Percentiles rank a stretch among this genome's conserved stretches.
These are phyloP conservation scores for Cystobasidium ongulense DNA, from an alignment of 768 basidiomycete genomes.

Conservation along the genomic window DNA sequence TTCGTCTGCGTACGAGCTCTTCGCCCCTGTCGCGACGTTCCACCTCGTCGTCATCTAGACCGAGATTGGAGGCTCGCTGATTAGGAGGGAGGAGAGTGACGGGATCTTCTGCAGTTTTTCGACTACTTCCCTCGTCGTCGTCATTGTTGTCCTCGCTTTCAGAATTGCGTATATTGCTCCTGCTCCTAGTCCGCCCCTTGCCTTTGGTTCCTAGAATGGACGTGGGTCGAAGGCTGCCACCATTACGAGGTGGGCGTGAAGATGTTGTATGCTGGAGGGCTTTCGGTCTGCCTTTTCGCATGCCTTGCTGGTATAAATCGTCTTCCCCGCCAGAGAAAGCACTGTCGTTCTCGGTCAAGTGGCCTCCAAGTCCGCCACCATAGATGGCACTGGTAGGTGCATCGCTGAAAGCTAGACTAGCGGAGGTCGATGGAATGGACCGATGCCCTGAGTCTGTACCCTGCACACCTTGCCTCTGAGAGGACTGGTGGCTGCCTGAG, in stretches of 20 bases:
- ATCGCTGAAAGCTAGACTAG: constrained; percentile 19
- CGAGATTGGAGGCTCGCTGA: not conserved
- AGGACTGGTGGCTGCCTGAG: not conserved
- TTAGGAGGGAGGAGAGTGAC: not conserved
- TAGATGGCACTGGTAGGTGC: not conserved
- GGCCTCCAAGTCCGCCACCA: not conserved
- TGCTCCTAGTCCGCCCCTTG: not conserved
- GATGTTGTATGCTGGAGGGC: not conserved
- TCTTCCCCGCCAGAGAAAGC: constrained; percentile 21
- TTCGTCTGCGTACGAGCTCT: constrained; percentile 46
- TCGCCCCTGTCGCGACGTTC: constrained; percentile 46
- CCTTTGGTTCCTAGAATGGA: not conserved
- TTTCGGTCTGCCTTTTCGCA: not conserved
- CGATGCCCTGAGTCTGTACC: constrained; percentile 9
- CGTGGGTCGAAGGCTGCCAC: not conserved
- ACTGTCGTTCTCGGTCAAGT: constrained; percentile 15
- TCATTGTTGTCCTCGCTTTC: not conserved
- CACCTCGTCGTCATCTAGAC: constrained; percentile 44
- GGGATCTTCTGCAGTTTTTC: constrained; percentile 4
- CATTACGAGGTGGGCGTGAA: not conserved
- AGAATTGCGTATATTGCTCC: not conserved
- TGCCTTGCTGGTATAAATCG: not conserved
- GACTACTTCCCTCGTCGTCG: not conserved
- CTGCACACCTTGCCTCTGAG: not conserved
- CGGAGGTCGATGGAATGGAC: constrained; percentile 22